Evolutionary conservation across 2,329 filamentous ascomycete species (phyloP), one percentile per base, ranked within the genome.

Genomic region (Aspergillus spinulosporus): DNA sequence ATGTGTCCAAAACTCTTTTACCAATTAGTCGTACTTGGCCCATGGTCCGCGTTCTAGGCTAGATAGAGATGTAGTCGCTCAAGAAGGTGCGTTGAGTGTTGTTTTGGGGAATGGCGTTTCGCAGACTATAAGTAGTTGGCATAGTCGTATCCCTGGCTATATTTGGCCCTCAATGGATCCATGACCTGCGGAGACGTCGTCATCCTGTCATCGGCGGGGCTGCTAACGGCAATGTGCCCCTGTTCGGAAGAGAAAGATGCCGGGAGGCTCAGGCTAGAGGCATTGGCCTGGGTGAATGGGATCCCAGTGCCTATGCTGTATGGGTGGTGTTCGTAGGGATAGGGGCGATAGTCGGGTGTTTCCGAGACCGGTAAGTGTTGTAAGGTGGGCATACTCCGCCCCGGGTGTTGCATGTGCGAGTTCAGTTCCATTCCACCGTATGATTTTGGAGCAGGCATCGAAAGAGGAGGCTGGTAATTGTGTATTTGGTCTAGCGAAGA

Each of bases 251-350:
- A 67, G 44, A 68, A 71, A 5, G 72, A 68, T 1, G 70, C 64
- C 8, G 72, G 70, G 9, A 74, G 68, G 44, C 66, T 74, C 56
- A 74, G 59, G 28, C 63, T 68, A n/a, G 72, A 72, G 15, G 71
- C 56, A 40, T 69, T 72, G 34, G 67, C 64, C 49, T 72, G 69
- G 6, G 64, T 62, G 53, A 68, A 75, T 0, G 70, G 68, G 26
- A 72, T 64, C 4, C 62, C 59, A 28, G 67, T 62, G 39, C 61
- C 66, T 53, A 68, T 67, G 34, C 66, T 56, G 31, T 63, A 66
- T 3, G 70, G 64, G 11, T 69, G 58, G 36, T 63, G 54, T 15
- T 64, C 66, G 47, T 72, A 70, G 12, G 70, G 54, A 45, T 66
- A 72, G 11, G 66, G 58, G 42, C 72, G 68, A 60, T 75, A 74